Evolutionary conservation across 352 stramenopile genomes (phyloP), one percentile per base, ranked within the genome.

Genomic region (Phytophthora uliginosa): DNA sequence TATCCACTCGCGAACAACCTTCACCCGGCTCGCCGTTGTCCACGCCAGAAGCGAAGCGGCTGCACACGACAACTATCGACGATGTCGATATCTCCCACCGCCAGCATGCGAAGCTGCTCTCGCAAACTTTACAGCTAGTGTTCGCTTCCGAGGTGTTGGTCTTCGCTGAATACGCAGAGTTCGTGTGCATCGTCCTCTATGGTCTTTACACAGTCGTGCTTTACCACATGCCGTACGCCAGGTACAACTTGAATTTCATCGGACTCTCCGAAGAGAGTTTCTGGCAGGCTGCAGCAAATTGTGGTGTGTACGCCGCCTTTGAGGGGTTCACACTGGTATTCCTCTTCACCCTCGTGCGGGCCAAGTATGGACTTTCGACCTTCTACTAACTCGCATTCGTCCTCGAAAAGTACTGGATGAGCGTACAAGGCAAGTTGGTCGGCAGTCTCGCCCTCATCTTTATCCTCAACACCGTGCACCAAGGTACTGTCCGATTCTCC

Each of bases 151-250:
- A 83, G 38, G 63, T 70, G 22, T 45, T 75, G 7, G 28, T 71
- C 22, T 64, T 83, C 26, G 60, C 60, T 24, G 76, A 83, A 63
- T 83, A 80, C 57, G 56, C 73, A n/a, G 76, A 79, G 54, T 78
- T 59, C 12, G 65, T 69, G 36, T 71, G 74, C 33, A 63, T 72
- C 4, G 61, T 59, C 10, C 31, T 74, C n/a, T 80, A 81, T 55
- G 71, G 56, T 7, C 26, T 74, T 2, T 81, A 83, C 59, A 53
- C 74, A 1, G 28, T 69, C 7, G 59, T 52, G 12, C 31, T 79
- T 5, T 68, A 65, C 24, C 59, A 51, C 13, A 26, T 69, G 45
- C 59, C 51, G 22, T 61, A 68, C 53, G 58, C 66, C 51, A 63
- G 60, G 59, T 73, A 69, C 59, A 73, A 63, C 33, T 13, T 69